Base-by-base conservation (phyloP, 108 stramenopile species). In the Cyclotella kingstonii region DNA sequence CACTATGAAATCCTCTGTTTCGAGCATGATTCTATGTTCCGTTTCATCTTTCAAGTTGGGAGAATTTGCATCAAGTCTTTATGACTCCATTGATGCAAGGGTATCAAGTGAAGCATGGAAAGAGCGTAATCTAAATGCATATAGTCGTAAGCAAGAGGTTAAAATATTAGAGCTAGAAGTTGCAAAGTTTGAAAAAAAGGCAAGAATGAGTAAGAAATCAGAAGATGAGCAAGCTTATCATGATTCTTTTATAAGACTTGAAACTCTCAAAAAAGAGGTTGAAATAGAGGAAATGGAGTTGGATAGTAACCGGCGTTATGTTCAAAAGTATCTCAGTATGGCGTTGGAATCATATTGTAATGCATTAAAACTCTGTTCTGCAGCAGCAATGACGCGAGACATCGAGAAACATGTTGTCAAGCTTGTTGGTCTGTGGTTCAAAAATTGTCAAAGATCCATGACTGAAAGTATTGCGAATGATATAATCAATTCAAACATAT, bases 381-480 rank as follows among this genome's bases (percentile, higher is more conserved):
- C 83, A 15, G 43, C 58, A 25, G 15, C 68, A 9, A 54, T 64
- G 22, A 40, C 55, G 35, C 35, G 69, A 10, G 82, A 85, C 36
- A 54, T 81, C 40, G 78, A 77, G 36, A 79, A 67, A 26, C 77
- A 87, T 51, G 80, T 89, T n/a, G 92, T 85, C 47, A 54, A 82
- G 40, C 44, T 91, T 21, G 60, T 92, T 15, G 77, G 79, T 7
- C 38, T 92, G 5, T 95, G 94, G 94, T 87, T 95, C 52, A 74
- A 70, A 38, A 77, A 77, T 35, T 66, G 63, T 53, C 44, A 52
- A 10, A 53, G 46, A 35, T 26, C 42, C 36, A 71, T 43, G 65
- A 76, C 56, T 26, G 35, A 63, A 46, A 66, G 51, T n/a, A 33
- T 63, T 54, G 81, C 76, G 25, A 73, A 73, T 28, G 62, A 26